These are phyloP conservation scores for Leishmania guyanensis DNA, from an alignment of 208 protist species.

Conservation along the genomic window DNA sequence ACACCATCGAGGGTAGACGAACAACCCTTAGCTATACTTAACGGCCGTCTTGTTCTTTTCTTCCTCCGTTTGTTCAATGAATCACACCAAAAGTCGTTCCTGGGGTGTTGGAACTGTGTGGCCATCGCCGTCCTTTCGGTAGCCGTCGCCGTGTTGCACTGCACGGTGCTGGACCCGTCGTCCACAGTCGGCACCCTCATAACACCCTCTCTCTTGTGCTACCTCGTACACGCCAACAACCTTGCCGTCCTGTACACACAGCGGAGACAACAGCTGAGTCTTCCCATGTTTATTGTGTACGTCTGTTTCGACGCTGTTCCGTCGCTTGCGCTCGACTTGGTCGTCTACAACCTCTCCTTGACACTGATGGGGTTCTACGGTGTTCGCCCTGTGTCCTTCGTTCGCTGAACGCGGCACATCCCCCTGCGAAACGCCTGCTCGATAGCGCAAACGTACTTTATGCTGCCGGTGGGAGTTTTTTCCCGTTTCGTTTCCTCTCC, in stretches of 20 bases:
- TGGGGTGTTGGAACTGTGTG: constrained; percentile 38
- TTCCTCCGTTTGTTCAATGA: constrained; percentile 55
- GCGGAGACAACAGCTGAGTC: constrained; percentile 26
- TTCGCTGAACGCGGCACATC: constrained; percentile 4
- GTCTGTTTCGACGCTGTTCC: constrained; percentile 59
- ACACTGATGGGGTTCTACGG: constrained; percentile 12
- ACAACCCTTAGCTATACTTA: background rate
- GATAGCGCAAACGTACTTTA: background rate
- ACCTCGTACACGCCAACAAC: constrained; percentile 44
- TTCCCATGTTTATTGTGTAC: constrained; percentile 63
- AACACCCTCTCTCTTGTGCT: constrained; percentile 45
- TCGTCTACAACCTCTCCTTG: constrained; percentile 40
- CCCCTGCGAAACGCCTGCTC: background rate
- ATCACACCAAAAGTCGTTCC: constrained; percentile 40
- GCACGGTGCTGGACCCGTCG: constrained; percentile 38
- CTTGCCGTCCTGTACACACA: constrained; percentile 40
- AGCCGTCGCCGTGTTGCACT: constrained; percentile 43
- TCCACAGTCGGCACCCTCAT: constrained; percentile 31
- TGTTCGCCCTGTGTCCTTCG: constrained; percentile 7
- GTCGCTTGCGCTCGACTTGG: constrained; percentile 46
- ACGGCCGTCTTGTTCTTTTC: constrained; percentile 18
- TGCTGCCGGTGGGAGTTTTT: background rate
- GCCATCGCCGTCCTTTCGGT: constrained; percentile 33
- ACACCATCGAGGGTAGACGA: background rate
- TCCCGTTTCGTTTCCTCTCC: background rate